Base-by-base conservation (phyloP, 768 basidiomycete species). In the Tricholoma terreum region DNA sequence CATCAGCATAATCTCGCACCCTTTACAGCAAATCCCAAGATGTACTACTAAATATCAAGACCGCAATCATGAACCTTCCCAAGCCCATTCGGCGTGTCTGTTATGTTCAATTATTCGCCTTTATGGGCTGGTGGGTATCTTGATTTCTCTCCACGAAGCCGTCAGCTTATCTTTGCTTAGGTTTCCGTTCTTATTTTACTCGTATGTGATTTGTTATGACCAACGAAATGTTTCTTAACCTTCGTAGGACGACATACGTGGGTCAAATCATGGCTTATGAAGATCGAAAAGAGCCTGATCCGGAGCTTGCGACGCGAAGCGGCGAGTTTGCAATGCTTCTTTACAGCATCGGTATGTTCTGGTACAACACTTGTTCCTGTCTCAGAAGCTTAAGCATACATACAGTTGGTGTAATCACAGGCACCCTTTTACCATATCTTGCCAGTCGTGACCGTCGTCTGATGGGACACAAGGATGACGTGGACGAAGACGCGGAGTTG, bases 161-260 rank as follows among this genome's bases (percentile, higher is more conserved):
- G 36, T 55, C 40, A 38, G 27, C 65, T 49, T 52, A 63, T 45
- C 12, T 24, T 24, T 55, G 46, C 19, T 40, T 43, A 89, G 90
- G 92, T 98, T 98, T 67, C 95, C 95, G 1, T 98, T 94, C 77
- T 77, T 97, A 38, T 97, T 98, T 72, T 94, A 93, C 64, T 83
- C 91, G 89, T 89, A 70, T 56, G 85, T 71, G 38, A 31, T 35
- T 57, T 17, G 3, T 55, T 27, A 33, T 42, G 31, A 35, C 33
- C 12, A 22, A 42, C 52, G 40, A 11, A n/a, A 17, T 11, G 19
- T 46, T 31, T 11, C 34, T 24, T 22, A 4, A 48, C 19, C 14
- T 50, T n/a, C n/a, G 9, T 52, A 92, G 91, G 14, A 98, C 95
- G 8, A 95, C 94, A 1, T 98, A 95, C 67, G 81, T 98, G 54